Evolutionary conservation across 768 basidiomycete genomes (phyloP), one percentile per base, ranked within the genome.

Genomic region (Trametes gibbosa): DNA sequence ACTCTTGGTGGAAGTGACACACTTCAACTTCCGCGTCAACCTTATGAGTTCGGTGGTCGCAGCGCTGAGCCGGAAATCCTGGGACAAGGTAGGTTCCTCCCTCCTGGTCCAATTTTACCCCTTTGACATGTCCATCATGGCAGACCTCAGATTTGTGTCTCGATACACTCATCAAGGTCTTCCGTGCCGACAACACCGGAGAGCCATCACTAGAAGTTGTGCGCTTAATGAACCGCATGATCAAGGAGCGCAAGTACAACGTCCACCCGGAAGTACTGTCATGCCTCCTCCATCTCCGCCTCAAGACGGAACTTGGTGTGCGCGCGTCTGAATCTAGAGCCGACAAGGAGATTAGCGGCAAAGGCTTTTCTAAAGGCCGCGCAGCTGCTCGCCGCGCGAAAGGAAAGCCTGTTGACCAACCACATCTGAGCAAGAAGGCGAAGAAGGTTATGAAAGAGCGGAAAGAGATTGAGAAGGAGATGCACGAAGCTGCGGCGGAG

Each of bases 11-110:
- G 87, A 92, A 69, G 84, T 86, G 61, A 90, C 92, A 14, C 95
- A 98, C 75, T 99, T 99, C 84, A 99, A 98, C 76, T 98, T 98
- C 73, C 85, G 91, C 45, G 80, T 84, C 64, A 97, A 98, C 76
- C 81, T 99, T 65, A 92, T 97, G 84, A 86, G 85, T 60, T 87
- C 88, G 50, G 78, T 98, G 58, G 85, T 98, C 23, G 85, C 87
- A 49, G 84, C 84, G 14, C 73, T 98, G 47, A 95, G 94, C 70
- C 85, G 84, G 70, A 89, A 83, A 69, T 86, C 88, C 19, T 98
- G 95, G 95, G 90, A 95, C 74, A 79, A 85, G 73, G 96, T 95
- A 66, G 69, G 85, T 48, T 55, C 54, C 39, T 53, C 62, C 43
- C 59, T 51, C 45, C 55, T 50, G 50, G 56, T 42, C 41, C 48